These are phyloP conservation scores for Clathrus columnatus DNA, from an alignment of 768 basidiomycete genomes.

Conservation along the genomic window DNA sequence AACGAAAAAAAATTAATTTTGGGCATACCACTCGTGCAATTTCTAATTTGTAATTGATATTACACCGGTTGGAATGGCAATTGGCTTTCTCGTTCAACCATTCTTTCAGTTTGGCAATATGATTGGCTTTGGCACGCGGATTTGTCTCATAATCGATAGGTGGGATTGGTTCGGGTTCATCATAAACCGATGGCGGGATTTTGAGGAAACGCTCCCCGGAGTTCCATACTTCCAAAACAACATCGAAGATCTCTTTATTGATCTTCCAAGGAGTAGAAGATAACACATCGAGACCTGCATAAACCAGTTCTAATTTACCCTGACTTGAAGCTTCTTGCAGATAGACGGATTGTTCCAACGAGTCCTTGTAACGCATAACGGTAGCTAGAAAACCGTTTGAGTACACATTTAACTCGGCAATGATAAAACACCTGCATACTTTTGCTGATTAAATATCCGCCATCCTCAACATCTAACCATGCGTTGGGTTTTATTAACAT, in stretches of 20 bases:
- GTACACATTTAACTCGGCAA: background rate
- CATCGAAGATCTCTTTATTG: constrained; percentile 69
- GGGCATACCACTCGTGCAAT: constrained; percentile 74
- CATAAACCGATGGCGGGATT: constrained; percentile 66
- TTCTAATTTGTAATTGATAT: constrained; percentile 93
- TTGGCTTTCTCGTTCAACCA: constrained; percentile 56
- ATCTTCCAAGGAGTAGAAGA: constrained; percentile 86
- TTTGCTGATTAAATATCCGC: constrained; percentile 75
- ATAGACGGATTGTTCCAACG: constrained; percentile 72
- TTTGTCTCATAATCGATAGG: constrained; percentile 36
- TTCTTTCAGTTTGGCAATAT: constrained; percentile 45
- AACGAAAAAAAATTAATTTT: constrained; percentile 22
- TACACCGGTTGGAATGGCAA: constrained; percentile 88
- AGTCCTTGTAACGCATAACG: constrained; percentile 92
- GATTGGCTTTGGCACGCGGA: constrained; percentile 46
- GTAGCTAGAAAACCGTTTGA: constrained; percentile 30
- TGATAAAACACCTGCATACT: constrained; percentile 35
- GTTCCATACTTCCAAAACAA: constrained; percentile 81
- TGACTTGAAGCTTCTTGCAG: constrained; percentile 62
- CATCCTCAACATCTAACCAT: constrained; percentile 69
- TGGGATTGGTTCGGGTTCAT: constrained; percentile 56
- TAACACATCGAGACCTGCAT: constrained; percentile 82
- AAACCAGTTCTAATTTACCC: constrained; percentile 77
- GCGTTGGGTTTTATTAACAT: constrained; percentile 91
- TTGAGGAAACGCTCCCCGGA: constrained; percentile 72